A percentile compares a stretch with the other conserved stretches of the same genome.
Evolutionary conservation across 805 yeast species (phyloP).

Genomic region (Debaryomyces prosopidis): DNA sequence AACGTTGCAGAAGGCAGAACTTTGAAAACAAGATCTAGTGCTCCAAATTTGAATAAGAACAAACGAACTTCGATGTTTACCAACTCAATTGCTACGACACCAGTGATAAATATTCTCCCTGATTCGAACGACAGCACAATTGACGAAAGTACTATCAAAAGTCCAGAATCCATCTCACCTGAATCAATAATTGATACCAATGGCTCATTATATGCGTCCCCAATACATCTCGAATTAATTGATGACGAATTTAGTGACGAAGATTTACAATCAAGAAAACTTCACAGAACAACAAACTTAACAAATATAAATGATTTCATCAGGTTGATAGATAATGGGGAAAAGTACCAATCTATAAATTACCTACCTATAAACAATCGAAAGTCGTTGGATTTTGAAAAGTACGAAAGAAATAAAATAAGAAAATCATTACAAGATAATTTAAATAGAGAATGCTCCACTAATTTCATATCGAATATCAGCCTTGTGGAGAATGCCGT

Average conservation of each 20-base stretch:
- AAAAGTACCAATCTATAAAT: conserved; percentile 2
- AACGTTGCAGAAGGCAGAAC: conserved; percentile 3
- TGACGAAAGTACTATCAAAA: neutral
- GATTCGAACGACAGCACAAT: neutral
- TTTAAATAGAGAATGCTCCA: neutral
- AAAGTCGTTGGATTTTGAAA: conserved; percentile 22
- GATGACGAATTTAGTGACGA: conserved; percentile 7
- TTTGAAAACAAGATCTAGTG: conserved; percentile 21
- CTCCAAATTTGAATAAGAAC: conserved; percentile 18
- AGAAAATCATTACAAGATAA: conserved; percentile 9
- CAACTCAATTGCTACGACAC: neutral
- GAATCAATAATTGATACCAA: neutral
- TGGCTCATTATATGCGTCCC: neutral
- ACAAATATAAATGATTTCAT: conserved; percentile 17
- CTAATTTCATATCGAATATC: conserved; percentile 9
- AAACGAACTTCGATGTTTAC: conserved; percentile 10
- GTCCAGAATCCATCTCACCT: neutral
- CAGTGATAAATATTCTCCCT: neutral
- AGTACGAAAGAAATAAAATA: conserved; percentile 13
- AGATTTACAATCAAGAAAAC: conserved; percentile 1
- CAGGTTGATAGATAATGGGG: conserved; percentile 9
- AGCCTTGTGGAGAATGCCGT: conserved; percentile 21
- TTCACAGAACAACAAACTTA: conserved; percentile 16
- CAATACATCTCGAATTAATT: neutral
- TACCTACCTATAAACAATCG: conserved; percentile 17